Percentiles rank a stretch among this genome's conserved stretches.
These are phyloP conservation scores for Fusarium anguioides DNA, from an alignment of 2,329 filamentous ascomycete genomes.

Conservation along the genomic window DNA sequence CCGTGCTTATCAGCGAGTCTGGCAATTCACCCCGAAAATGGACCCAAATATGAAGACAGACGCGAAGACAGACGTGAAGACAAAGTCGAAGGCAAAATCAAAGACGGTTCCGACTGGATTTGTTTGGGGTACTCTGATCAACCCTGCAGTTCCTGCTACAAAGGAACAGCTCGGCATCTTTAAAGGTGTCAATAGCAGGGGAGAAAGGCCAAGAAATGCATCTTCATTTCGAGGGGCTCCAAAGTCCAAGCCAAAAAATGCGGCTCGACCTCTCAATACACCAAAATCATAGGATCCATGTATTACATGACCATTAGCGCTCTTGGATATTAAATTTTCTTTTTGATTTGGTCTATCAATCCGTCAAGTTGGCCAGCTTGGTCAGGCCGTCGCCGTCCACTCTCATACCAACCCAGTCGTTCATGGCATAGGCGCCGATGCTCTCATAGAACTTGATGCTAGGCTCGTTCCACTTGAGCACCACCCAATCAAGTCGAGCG, in stretches of 20 bases:
- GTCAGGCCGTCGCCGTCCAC: constrained; percentile 74
- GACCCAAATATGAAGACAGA: constrained; percentile 48
- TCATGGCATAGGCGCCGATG: constrained; percentile 74
- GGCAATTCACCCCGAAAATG: constrained; percentile 59
- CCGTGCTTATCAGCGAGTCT: constrained; percentile 60
- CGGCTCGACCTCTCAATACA: not conserved
- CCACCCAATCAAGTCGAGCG: constrained; percentile 86
- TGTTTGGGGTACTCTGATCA: constrained; percentile 58
- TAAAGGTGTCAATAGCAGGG: constrained; percentile 53
- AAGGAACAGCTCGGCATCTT: constrained; percentile 59
- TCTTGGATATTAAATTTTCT: not conserved
- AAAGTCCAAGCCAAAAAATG: constrained; percentile 26
- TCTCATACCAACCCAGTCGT: constrained; percentile 80
- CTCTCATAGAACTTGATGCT: constrained; percentile 87
- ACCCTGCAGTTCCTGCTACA: constrained; percentile 47
- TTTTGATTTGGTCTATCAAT: constrained; percentile 36
- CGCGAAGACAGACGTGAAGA: too few relatives aligned
- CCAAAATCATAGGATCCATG: not conserved
- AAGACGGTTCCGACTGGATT: too few relatives aligned
- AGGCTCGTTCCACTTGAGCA: constrained; percentile 92
- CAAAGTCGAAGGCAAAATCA: too few relatives aligned
- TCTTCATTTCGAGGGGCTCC: not conserved
- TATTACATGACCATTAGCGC: not conserved
- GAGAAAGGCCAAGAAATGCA: constrained; percentile 34
- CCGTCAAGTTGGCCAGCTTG: constrained; percentile 64